These are phyloP conservation scores for Saccharomyces hybrid DNA, from an alignment of 1,139 yeast genomes.

Conservation along the genomic window DNA sequence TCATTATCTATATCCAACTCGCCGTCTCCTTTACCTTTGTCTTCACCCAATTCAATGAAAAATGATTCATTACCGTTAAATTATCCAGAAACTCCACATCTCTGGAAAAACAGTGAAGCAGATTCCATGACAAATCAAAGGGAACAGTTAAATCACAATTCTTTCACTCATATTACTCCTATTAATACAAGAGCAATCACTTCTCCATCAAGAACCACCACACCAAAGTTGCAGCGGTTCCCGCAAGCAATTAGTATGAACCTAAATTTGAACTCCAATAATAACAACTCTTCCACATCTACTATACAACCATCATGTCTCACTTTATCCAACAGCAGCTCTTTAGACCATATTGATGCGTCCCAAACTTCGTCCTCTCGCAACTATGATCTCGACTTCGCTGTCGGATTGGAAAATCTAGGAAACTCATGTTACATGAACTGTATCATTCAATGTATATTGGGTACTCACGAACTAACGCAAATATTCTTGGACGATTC, in stretches of 20 bases:
- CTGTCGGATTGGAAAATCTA: constrained; percentile 64
- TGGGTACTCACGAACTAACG: constrained; percentile 44
- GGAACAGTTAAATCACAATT: neutral
- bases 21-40: constrained; percentile 2
- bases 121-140: neutral
- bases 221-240: neutral
- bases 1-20: constrained; percentile 3
- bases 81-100: constrained; percentile 19
- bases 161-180: constrained; percentile 5
- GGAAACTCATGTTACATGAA: constrained; percentile 95
- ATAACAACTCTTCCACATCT: neutral
- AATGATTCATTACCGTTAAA: neutral
- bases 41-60: neutral
- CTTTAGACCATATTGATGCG: neutral
- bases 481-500: constrained; percentile 47
- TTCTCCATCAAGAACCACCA: constrained; percentile 1
- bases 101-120: constrained; percentile 4
- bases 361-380: neutral
- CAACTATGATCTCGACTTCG: constrained; percentile 26
- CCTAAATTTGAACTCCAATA: neutral
- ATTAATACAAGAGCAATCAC: constrained; percentile 6
- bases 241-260: neutral
- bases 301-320: neutral
- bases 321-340: neutral
- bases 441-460: constrained; percentile 77